These are phyloP conservation scores for maize (Zea mays) DNA, from an alignment of 176 grass and related monocot genomes.

Conservation along the genomic window Zm-B73-REFERENCE-NAM-5.0 NC_050097.1:12339001-12339500, in stretches of 20 bases:
- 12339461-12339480: no score
- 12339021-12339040: constrained; percentile 33
- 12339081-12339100: neutral
- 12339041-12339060: constrained; percentile 11
- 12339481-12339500: no score
- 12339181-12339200: neutral
- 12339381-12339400: no score
- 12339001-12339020: constrained; percentile 49
- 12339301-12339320: neutral
- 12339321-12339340: neutral
- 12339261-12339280: neutral
- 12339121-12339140: no score
- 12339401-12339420: no score
- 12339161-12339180: neutral
- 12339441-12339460: no score
- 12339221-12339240: neutral
- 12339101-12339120: neutral
- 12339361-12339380: constrained; percentile 32
- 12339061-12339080: neutral
- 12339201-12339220: neutral
- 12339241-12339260: constrained; percentile 6
- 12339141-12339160: constrained; percentile 21
- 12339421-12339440: no score
- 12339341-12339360: neutral
- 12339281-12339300: constrained; percentile 30